phyloP scores from a whole-genome alignment of 2,329 filamentous ascomycete genomes.

The Ascochyta pisi region DNA sequence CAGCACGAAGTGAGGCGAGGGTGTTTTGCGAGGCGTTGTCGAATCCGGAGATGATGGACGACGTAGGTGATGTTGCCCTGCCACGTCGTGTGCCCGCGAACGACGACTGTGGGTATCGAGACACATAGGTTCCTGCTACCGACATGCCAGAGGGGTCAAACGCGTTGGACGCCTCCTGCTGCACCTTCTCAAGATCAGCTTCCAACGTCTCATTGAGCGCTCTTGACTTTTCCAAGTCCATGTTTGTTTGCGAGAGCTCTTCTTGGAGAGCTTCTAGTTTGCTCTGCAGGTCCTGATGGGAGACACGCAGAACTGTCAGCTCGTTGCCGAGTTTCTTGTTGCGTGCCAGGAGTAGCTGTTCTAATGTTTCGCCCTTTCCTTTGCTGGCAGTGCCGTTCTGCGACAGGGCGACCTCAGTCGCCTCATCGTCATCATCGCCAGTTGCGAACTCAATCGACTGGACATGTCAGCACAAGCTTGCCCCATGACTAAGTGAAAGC shows the following conservation, averaged over 20 bases:
- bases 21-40: conserved; percentile 58
- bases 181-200: conserved; percentile 86
- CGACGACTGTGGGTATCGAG: conserved; percentile 73
- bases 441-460: conserved; percentile 94
- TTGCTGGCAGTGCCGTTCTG: conserved; percentile 60
- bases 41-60: conserved; percentile 98
- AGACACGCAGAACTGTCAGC: conserved; percentile 88
- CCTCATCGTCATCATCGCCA: conserved; percentile 70
- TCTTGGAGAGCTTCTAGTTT: conserved; percentile 82
- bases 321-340: conserved; percentile 98
- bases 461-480: conserved; percentile 19
- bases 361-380: conserved; percentile 78
- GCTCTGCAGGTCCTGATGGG: conserved; percentile 87
- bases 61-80: conserved; percentile 81
- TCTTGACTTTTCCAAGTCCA: conserved; percentile 83
- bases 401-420: conserved; percentile 42
- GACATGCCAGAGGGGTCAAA: conserved; percentile 88
- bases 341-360: conserved; percentile 86
- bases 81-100: conserved; percentile 62
- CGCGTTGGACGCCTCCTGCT: conserved; percentile 81
- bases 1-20: conserved; percentile 65
- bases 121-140: conserved; percentile 88
- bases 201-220: conserved; percentile 88
- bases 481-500: background rate
- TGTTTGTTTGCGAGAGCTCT: conserved; percentile 81